A percentile compares a stretch with the other conserved stretches of the same genome.
phyloP scores from a whole-genome alignment of 2,329 filamentous ascomycete species.

The Dothideomycetidae sp. region DNA sequence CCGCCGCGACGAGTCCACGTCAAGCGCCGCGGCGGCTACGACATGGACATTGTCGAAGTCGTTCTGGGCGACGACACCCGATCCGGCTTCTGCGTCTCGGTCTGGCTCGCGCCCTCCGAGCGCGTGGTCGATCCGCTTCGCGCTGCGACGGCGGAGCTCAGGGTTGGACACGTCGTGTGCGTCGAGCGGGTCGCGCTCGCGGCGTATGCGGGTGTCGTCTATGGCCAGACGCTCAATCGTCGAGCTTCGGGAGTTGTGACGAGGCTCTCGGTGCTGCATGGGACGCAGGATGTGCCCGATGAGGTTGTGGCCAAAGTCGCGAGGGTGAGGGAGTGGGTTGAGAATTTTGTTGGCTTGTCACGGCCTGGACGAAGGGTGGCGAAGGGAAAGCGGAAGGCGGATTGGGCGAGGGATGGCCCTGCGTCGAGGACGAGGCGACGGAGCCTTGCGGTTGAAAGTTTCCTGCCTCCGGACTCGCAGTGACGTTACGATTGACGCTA shows the following conservation, averaged over 20 bases:
- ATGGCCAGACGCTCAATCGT: slow-evolving; percentile 66
- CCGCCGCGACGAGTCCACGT: slow-evolving; percentile 55
- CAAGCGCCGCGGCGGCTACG: slow-evolving; percentile 35
- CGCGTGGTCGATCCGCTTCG: slow-evolving; percentile 23
- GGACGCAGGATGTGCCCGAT: neutral
- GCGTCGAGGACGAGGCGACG: too few relatives aligned
- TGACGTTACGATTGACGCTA: too few relatives aligned
- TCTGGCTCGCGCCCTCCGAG: slow-evolving; percentile 51
- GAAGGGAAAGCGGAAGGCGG: slow-evolving; percentile 1
- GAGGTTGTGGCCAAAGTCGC: slow-evolving; percentile 9
- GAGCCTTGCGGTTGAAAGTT: too few relatives aligned
- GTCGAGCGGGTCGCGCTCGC: slow-evolving; percentile 66
- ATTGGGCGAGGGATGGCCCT: too few relatives aligned
- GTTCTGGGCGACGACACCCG: slow-evolving; percentile 75
- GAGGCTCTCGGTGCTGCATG: slow-evolving; percentile 31
- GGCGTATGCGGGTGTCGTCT: slow-evolving; percentile 61
- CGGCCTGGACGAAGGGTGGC: too few relatives aligned
- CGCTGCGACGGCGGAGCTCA: slow-evolving; percentile 34
- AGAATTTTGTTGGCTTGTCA: slow-evolving; percentile 11
- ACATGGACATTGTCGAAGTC: slow-evolving; percentile 57
- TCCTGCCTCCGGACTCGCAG: too few relatives aligned
- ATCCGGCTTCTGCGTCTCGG: slow-evolving; percentile 65
- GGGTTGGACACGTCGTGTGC: slow-evolving; percentile 62
- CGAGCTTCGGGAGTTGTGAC: slow-evolving; percentile 54
- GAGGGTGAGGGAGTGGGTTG: slow-evolving; percentile 11